Evolutionary conservation across 2,329 filamentous ascomycete species (phyloP), one percentile per base, ranked within the genome.

Genomic region (Graphilbum ipis-grandicollis): DNA sequence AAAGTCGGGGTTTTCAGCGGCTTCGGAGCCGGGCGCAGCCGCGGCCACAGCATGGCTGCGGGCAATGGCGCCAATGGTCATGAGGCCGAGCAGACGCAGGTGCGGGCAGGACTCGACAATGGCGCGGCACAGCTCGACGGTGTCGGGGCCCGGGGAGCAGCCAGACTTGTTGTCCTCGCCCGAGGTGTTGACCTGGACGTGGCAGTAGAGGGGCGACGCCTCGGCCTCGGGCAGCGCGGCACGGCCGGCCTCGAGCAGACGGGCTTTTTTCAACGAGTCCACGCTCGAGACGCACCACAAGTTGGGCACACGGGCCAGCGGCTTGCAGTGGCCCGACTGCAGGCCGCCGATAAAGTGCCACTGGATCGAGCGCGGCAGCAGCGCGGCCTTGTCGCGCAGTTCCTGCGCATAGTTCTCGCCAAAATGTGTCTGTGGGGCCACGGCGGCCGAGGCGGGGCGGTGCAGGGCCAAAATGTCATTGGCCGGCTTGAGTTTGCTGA

Each of bases 261-360:
- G 69, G 0, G 85, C 90, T 56, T 98, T 98, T 57, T 94, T 96
- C 44, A 66, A 56, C 10, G 71, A 75, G 57, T 98, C 90, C 34
- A 98, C 75, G 50, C 82, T 92, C 50, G 85, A 90, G 19, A 98
- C 85, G 50, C 80, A 83, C 70, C 78, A 93, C 32, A 98, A 71
- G 49, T 92, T 93, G 21, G 80, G 78, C 44, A 96, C 81, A 49
- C 79, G 75, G 49, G 86, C 83, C 9, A 98, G 69, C 31, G 72
- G 71, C 49, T 84, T 85, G 67, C 85, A 93, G 62, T 96, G 93
- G 47, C 86, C 63, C 13, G 81, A 86, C 58, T 98, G 90, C 29
- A 98, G 60, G 0, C 81, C 84, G 29, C 90, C 90, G 53, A 96
- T 98, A 56, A 96, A 94, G 57, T 98, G 90, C 90, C 90, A 98